These are phyloP conservation scores for Aspergillus sp. DNA, from an alignment of 2,329 filamentous ascomycete species.

Conservation along the genomic window DNA sequence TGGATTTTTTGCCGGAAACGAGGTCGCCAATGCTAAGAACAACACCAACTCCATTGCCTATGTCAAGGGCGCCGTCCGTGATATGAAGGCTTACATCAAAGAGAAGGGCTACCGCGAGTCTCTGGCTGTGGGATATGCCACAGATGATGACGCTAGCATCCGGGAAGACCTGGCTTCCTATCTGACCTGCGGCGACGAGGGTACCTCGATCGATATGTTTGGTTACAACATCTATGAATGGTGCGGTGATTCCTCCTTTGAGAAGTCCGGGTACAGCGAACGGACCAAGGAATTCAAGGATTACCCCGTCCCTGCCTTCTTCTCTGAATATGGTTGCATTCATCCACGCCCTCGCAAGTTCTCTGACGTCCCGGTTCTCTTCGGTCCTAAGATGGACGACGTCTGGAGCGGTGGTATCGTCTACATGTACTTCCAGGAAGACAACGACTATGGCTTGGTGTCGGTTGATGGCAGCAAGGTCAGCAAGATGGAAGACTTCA, in stretches of 20 bases:
- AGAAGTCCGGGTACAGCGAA: constrained; percentile 67
- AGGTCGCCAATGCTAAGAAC: constrained; percentile 81
- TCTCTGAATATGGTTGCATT: constrained; percentile 98
- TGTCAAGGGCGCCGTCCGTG: constrained; percentile 95
- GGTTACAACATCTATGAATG: constrained; percentile 99
- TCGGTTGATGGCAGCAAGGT: constrained; percentile 59
- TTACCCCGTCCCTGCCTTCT: constrained; percentile 94
- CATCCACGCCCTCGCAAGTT: constrained; percentile 63
- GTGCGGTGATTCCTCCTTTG: constrained; percentile 79
- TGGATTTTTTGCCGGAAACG: constrained; percentile 97
- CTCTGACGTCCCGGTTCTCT: constrained; percentile 76
- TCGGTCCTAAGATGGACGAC: constrained; percentile 66
- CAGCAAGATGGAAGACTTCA: constrained; percentile 65
- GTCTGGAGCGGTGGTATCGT: constrained; percentile 96
- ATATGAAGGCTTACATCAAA: constrained; percentile 92
- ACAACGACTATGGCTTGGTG: constrained; percentile 66
- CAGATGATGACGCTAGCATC: constrained; percentile 82
- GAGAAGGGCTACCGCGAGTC: constrained; percentile 59
- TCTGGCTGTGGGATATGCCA: constrained; percentile 89
- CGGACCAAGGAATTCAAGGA: constrained; percentile 78
- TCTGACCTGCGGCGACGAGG: constrained; percentile 75
- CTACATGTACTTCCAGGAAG: constrained; percentile 96
- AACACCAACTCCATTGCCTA: constrained; percentile 88
- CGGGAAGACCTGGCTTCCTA: constrained; percentile 77
- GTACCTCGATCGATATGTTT: constrained; percentile 83